Conservation (phyloP, 2,329 filamentous ascomycete genomes). For the Dothideomycetes sp. region DNA sequence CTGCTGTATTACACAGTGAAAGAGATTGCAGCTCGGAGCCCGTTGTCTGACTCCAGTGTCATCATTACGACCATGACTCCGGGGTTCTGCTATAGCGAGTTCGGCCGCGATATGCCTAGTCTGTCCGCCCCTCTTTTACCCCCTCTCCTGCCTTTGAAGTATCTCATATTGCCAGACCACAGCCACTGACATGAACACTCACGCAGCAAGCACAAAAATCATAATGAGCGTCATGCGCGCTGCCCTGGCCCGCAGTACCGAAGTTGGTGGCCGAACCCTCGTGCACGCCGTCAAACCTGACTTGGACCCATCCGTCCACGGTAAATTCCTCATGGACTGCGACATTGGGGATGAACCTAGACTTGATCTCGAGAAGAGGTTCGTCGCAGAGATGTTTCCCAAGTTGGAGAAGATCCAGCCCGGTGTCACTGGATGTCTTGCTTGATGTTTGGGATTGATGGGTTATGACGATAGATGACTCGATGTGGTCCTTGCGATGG, state of each 20-base stretch:
- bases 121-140: too few relatives aligned
- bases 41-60: constrained; percentile 7
- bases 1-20: neutral
- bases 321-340: constrained; percentile 25
- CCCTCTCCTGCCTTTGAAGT: too few relatives aligned
- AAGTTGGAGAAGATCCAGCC: constrained; percentile 21
- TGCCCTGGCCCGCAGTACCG: constrained; percentile 18
- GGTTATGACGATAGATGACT: neutral
- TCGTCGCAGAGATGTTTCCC: constrained; percentile 23
- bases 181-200: neutral
- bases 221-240: neutral
- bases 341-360: constrained; percentile 18
- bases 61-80: constrained; percentile 24
- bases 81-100: constrained; percentile 19
- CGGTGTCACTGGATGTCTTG: neutral
- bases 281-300: constrained; percentile 17
- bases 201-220: neutral
- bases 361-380: constrained; percentile 16
- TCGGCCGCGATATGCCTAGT: neutral
- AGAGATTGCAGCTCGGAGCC: neutral
- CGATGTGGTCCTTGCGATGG: neutral
- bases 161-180: too few relatives aligned
- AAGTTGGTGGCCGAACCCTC: constrained; percentile 25
- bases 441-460: neutral
- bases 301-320: constrained; percentile 22